phyloP scores from a whole-genome alignment of 1,284 basidiomycete genomes.

The Leccinum griseonigrum region DNA sequence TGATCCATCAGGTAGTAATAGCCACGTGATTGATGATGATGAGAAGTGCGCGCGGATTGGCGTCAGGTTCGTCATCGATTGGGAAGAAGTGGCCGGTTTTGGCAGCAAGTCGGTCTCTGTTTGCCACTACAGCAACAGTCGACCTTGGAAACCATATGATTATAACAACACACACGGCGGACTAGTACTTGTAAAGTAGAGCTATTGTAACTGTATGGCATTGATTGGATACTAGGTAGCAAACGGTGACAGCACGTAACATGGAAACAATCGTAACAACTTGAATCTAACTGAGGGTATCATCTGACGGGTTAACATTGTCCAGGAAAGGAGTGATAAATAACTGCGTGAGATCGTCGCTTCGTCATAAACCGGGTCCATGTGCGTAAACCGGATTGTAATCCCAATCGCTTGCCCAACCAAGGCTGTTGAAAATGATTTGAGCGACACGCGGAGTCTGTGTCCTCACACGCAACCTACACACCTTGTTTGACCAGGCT shows the following conservation, averaged over 20 bases:
- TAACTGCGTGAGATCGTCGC: conserved; percentile 2
- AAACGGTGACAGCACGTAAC: neutral
- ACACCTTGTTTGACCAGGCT: conserved; percentile 14
- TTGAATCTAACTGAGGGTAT: conserved; percentile 3
- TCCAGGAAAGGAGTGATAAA: conserved; percentile 9
- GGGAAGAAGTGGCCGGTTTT: conserved; percentile 8
- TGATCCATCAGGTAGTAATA: too few species aligned
- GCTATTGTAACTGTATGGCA: conserved; percentile 10
- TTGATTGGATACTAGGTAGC: conserved; percentile 7
- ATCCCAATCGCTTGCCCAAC: conserved; percentile 27
- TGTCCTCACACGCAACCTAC: neutral
- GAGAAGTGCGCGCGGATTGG: neutral
- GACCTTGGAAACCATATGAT: conserved; percentile 5
- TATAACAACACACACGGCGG: conserved; percentile 2
- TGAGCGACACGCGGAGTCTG: conserved; percentile 4
- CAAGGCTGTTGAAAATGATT: conserved; percentile 8
- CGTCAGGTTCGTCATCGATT: conserved; percentile 6
- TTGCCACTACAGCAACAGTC: neutral
- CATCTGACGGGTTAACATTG: conserved; percentile 6
- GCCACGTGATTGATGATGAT: neutral
- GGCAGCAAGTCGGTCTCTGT: neutral
- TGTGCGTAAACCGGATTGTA: conserved; percentile 7
- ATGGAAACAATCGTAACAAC: neutral
- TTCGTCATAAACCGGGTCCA: conserved; percentile 6
- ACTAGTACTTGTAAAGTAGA: conserved; percentile 17